Evolutionary conservation across 331 rosid genomes (phyloP), one percentile per base, ranked within the genome.

Genomic region (Cydonia oblonga): DNA sequence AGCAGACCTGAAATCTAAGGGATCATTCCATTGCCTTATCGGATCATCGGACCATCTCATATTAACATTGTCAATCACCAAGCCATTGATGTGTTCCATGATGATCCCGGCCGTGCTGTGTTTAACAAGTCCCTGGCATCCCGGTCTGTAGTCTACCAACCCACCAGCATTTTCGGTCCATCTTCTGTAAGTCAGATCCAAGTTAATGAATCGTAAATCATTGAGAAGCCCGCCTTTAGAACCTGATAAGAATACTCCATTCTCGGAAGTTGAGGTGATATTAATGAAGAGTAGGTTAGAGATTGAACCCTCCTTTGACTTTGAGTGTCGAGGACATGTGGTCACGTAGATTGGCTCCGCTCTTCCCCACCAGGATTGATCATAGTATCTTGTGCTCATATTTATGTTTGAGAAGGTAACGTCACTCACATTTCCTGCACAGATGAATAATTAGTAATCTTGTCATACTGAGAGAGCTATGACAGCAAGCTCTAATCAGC

Each of bases 311-410:
- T 90, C 96, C 75, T 86, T 89, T 51, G 96, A 81, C 67, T 54
- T 54, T 23, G 87, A 28, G 76, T 89, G 0, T 69, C 98, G 75
- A 1, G 96, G 97, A 69, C 98, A 93, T n/a, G 86, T 79, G 5
- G 96, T 89, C 46, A 89, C 93, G 42, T 93, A 93, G 25, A 93
- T 89, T 60, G 98, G 97, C 82, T 93, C 98, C 0, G 95, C 98
- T 83, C 97, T 93, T 66, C 98, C 98, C 98, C 98, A 93, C 97
- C 98, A 93, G 73, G 70, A 93, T 3, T 82, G 92, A 15, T 93
- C 96, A 78, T 93, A 93, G 79, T 93, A 93, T 80, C 98, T 87
- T 78, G 98, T 93, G 83, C 84, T 80, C 73, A 90, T 89, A 15
- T 90, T 86, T 61, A 93, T 90, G 87, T 93, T 93, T 71, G 98